Base-by-base conservation (phyloP, 225 moss, liverwort and hornwort genomes). In the Pseudisothecium myosuroides region DNA sequence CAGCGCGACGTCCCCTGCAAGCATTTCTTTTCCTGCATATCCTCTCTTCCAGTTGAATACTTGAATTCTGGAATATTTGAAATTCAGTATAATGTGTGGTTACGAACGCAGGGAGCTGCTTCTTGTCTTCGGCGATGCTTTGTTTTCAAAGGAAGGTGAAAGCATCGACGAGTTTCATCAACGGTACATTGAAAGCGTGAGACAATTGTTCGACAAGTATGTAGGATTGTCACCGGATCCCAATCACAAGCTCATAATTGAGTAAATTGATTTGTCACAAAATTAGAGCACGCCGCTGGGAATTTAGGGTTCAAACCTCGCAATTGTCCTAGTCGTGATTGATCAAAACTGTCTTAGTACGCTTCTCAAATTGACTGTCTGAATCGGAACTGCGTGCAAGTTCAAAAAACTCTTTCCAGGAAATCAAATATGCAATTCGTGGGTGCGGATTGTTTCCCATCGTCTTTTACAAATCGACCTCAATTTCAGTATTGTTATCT, bases 141-240 rank as follows among this genome's bases (percentile, higher is more conserved):
- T 98, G 68, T 95, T 98, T 90, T 61, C 98, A 23, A 91, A 91
- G 85, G 94, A 95, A 81, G 96, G 93, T 18, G 98, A 97, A 88
- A 94, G 88, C 80, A 85, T 96, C 62, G 94, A 95, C 56, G 91
- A 90, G 21, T 98, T 98, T 76, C 98, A 96, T 72, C 86, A 86
- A 52, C 94, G 96, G 34, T 98, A 97, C 79, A 87, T 93, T 39
- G 80, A 93, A 64, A 95, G 92, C 76, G 37, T 98, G 37, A 92
- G 45, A 68, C 78, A 91, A 28, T 27, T 98, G 29, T 98, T 98
- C 60, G 88, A 94, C 36, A 95, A 92, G 89, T 94, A 96, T 76
- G 95, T 96, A 23, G 56, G 64, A 45, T 90, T 90, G 24, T 98
- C 98, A 20, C 95, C 97, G 32, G 87, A 95, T 45, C 95, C 97